A percentile compares a stretch with the other conserved stretches of the same genome.
phyloP scores from a whole-genome alignment of 176 grass and related monocot species.

The Eleusine coracana region DNA sequence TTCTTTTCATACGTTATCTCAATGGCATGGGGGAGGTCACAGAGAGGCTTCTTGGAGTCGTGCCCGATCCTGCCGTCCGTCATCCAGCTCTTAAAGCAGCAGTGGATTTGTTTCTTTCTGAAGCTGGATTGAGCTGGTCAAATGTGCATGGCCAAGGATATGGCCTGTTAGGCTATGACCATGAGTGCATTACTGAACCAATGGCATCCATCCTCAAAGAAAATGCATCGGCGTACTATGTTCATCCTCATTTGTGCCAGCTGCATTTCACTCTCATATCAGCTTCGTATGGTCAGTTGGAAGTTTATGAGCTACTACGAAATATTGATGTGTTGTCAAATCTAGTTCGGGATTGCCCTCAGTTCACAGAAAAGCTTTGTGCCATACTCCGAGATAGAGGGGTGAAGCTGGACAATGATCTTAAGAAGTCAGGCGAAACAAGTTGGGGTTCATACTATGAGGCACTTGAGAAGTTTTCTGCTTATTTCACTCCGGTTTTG shows the following conservation, averaged over 20 bases:
- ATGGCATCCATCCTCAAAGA: background rate
- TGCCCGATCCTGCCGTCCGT: slow-evolving; percentile 26
- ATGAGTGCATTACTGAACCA: background rate
- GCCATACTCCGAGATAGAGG: slow-evolving; percentile 22
- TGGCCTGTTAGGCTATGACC: slow-evolving; percentile 1
- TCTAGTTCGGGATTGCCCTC: slow-evolving; percentile 19
- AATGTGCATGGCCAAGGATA: slow-evolving; percentile 27
- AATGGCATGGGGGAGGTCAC: slow-evolving; percentile 33
- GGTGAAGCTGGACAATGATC: slow-evolving; percentile 24
- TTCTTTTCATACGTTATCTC: slow-evolving; percentile 22
- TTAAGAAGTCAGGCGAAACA: slow-evolving; percentile 40
- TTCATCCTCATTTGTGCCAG: slow-evolving; percentile 22
- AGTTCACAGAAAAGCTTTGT: slow-evolving; percentile 33
- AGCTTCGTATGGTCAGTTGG: background rate
- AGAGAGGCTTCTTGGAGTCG: slow-evolving; percentile 38
- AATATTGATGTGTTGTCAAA: slow-evolving; percentile 6
- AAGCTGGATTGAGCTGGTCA: slow-evolving; percentile 40
- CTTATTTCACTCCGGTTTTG: slow-evolving; percentile 13
- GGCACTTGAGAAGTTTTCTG: slow-evolving; percentile 25
- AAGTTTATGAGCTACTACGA: slow-evolving; percentile 2
- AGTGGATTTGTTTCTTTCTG: slow-evolving; percentile 18
- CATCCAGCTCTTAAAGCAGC: background rate
- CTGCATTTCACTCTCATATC: slow-evolving; percentile 17
- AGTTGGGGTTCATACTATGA: slow-evolving; percentile 40
- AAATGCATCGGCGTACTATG: slow-evolving; percentile 2